These are phyloP conservation scores for Breynia disticha DNA, from an alignment of 441 rosid species.

Conservation along the genomic window DNA sequence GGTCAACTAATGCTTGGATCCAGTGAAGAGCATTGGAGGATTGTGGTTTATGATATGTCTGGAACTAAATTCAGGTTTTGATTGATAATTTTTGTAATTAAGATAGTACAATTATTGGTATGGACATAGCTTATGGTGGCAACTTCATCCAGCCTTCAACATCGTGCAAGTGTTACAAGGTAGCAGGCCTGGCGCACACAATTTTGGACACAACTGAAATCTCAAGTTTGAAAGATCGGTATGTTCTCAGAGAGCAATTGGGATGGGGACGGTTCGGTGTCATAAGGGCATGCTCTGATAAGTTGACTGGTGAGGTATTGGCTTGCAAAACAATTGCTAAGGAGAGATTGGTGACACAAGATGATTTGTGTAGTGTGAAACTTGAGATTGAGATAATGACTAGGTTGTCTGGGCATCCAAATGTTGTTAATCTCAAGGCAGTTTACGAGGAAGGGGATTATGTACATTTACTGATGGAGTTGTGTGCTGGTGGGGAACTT, in stretches of 20 bases:
- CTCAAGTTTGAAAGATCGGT: conserved; percentile 49
- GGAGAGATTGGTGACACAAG: conserved; percentile 48
- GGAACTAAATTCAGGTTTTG: conserved; percentile 9
- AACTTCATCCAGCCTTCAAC: conserved; percentile 21
- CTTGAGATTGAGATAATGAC: conserved; percentile 84
- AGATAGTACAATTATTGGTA: conserved; percentile 28
- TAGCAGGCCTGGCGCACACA: conserved; percentile 30
- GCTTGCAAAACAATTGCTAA: conserved; percentile 80
- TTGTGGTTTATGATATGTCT: background rate
- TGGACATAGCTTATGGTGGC: conserved; percentile 25
- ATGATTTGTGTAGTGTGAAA: conserved; percentile 49
- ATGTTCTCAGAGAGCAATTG: conserved; percentile 53
- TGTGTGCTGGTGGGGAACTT: conserved; percentile 78
- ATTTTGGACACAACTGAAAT: conserved; percentile 44
- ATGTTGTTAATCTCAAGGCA: conserved; percentile 67
- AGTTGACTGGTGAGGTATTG: conserved; percentile 50
- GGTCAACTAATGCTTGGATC: background rate
- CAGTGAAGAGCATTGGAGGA: background rate
- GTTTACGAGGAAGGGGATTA: conserved; percentile 74
- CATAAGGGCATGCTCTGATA: conserved; percentile 62
- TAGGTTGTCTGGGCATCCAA: conserved; percentile 62
- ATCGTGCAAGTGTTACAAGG: conserved; percentile 38
- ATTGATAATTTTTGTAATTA: conserved; percentile 6
- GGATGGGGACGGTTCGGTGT: conserved; percentile 80
- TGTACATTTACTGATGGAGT: conserved; percentile 76